Base-by-base conservation (phyloP, 2,329 filamentous ascomycete genomes). In the Fusarium anguioides region DNA sequence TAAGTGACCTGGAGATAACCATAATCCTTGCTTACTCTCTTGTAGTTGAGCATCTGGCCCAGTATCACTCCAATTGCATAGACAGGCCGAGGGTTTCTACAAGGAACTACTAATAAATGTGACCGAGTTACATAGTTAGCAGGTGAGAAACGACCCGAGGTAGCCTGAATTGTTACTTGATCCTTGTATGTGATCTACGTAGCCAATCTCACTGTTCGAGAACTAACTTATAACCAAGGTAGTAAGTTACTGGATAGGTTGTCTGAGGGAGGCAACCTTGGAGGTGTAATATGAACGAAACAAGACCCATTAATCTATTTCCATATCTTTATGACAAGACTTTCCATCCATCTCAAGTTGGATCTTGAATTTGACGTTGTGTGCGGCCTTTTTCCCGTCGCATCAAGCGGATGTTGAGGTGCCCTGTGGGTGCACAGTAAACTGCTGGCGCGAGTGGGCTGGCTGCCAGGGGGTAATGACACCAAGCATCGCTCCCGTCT, bases 401-500 rank as follows among this genome's bases (percentile, higher is more conserved):
- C 64, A 57, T 68, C 60, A 50, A 68, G 64, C 64, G 64, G 64
- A 45, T 68, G 39, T 49, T 41, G 52, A 45, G 40, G 41, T 62
- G 35, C 49, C 31, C 29, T 52, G 64, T 52, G 41, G 66, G 69
- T 66, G 64, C 55, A 67, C 47, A 69, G 59, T 35, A 49, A 37
- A 60, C 46, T 62, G 58, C 63, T 72, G 68, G 70, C 64, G 68
- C 69, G 54, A 71, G 62, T 65, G 54, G 69, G 69, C 65, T 65
- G 68, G 71, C 57, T 60, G 54, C 64, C 64, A 68, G 69, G 68
- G 68, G 59, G 53, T 37, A 53, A 70, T 61, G 54, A 50, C 66
- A 70, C 52, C 64, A 69, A 69, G 52, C 68, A 71, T 72, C 65
- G 68, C 60, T 72, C 70, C 70, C 70, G 70, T 55, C 59, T 69